Conservation (phyloP, 305 asterid species). For the Fraxinus angustifolia region DNA sequence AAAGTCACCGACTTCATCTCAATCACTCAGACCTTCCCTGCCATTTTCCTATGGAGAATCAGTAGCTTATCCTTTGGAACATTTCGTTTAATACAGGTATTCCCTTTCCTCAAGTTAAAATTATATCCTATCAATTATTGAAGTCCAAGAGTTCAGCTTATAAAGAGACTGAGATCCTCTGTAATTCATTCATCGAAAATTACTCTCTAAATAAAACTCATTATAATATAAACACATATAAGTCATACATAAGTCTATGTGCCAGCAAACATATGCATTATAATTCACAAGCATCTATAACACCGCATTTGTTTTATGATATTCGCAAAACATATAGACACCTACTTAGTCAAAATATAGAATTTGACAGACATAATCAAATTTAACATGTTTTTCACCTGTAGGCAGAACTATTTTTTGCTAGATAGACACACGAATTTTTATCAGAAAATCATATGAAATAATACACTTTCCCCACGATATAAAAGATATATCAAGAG, state of each 20-base stretch:
- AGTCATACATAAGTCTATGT: background rate
- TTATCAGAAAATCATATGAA: background rate
- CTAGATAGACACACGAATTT: background rate
- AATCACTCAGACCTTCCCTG: background rate
- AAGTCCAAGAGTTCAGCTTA: background rate
- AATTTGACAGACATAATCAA: background rate
- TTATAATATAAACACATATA: background rate
- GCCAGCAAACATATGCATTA: background rate
- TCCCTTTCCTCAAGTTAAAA: background rate
- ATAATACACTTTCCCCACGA: background rate
- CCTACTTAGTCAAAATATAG: background rate
- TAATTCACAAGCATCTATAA: background rate
- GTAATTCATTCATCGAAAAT: background rate
- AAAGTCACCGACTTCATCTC: background rate
- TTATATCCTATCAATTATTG: background rate
- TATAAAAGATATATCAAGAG: background rate
- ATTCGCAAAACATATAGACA: background rate
- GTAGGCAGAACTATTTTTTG: background rate
- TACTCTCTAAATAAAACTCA: slow-evolving; percentile 1
- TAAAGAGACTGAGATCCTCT: slow-evolving; percentile 8
- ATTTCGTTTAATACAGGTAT: background rate
- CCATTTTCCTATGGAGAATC: background rate
- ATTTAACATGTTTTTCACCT: background rate
- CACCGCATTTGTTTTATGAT: background rate
- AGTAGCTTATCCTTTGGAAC: background rate